Conservation (phyloP, 2,329 filamentous ascomycete genomes). For the Knufia fluminis region DNA sequence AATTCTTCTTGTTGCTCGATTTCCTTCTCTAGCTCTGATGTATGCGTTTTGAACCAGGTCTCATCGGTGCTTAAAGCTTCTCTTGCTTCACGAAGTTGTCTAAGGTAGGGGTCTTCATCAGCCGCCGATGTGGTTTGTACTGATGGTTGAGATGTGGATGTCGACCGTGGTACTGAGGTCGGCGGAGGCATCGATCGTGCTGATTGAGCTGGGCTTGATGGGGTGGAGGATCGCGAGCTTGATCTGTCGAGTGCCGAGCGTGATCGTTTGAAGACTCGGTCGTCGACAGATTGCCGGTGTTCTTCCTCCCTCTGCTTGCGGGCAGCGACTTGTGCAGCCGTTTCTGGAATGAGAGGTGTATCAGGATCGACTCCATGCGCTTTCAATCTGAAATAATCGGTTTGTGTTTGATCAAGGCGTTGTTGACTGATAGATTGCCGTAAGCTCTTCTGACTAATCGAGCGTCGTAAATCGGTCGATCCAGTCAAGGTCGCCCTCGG, state of each 20-base stretch:
- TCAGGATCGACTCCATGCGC: conserved; percentile 38
- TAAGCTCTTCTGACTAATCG: conserved; percentile 16
- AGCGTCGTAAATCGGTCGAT: conserved; percentile 10
- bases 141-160: conserved; percentile 1
- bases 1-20: conserved; percentile 8
- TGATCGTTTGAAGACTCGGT: conserved; percentile 2
- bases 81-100: conserved; percentile 23
- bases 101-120: conserved; percentile 24
- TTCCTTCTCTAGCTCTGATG: conserved; percentile 16
- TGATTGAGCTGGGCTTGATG: not conserved
- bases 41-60: conserved; percentile 23
- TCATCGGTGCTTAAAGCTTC: conserved; percentile 23
- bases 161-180: not conserved
- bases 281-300: conserved; percentile 13
- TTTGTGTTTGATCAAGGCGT: conserved; percentile 36
- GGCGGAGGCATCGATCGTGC: not conserved
- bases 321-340: conserved; percentile 15
- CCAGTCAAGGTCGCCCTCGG: not conserved
- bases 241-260: not conserved
- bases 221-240: not conserved
- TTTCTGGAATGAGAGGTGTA: conserved; percentile 23
- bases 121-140: conserved; percentile 1
- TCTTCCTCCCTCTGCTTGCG: conserved; percentile 16
- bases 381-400: conserved; percentile 44
- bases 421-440: conserved; percentile 17